These are phyloP conservation scores for Tetrastigma voinierianum DNA, from an alignment of 164 flowering plant genomes.

Conservation along the genomic window DNA sequence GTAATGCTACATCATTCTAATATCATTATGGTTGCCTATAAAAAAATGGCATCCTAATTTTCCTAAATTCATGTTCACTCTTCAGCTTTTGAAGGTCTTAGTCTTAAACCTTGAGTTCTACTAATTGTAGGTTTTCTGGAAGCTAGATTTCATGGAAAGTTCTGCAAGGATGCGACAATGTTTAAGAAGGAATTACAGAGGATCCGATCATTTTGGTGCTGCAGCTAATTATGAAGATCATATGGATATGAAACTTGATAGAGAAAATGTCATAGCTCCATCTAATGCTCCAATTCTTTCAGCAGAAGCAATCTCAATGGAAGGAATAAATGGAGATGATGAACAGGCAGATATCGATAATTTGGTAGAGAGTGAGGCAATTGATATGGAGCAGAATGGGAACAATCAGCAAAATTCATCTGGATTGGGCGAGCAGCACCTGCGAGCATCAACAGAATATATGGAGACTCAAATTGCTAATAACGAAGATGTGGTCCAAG, in stretches of 20 bases:
- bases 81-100: background rate
- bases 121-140: constrained; percentile 77
- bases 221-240: constrained; percentile 85
- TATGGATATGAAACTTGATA: constrained; percentile 28
- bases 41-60: too few species aligned
- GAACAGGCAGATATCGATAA: constrained; percentile 54
- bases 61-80: background rate
- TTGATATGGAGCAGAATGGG: constrained; percentile 30
- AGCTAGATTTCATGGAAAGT: constrained; percentile 90
- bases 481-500: constrained; percentile 40
- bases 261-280: constrained; percentile 39
- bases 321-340: constrained; percentile 63
- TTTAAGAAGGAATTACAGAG: constrained; percentile 74
- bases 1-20: too few species aligned
- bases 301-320: constrained; percentile 82
- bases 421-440: constrained; percentile 34
- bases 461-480: constrained; percentile 33
- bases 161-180: constrained; percentile 90
- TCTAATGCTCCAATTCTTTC: constrained; percentile 67
- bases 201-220: constrained; percentile 87
- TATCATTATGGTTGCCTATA: too few species aligned
- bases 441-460: constrained; percentile 31
- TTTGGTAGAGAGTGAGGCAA: constrained; percentile 28
- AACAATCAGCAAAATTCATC: constrained; percentile 36
- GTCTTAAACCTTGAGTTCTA: background rate